Percentiles rank a stretch among this genome's conserved stretches.
These are phyloP conservation scores for Sugiyamaella boreocaroliniensis DNA, from an alignment of 805 yeast genomes.

Conservation along the genomic window DNA sequence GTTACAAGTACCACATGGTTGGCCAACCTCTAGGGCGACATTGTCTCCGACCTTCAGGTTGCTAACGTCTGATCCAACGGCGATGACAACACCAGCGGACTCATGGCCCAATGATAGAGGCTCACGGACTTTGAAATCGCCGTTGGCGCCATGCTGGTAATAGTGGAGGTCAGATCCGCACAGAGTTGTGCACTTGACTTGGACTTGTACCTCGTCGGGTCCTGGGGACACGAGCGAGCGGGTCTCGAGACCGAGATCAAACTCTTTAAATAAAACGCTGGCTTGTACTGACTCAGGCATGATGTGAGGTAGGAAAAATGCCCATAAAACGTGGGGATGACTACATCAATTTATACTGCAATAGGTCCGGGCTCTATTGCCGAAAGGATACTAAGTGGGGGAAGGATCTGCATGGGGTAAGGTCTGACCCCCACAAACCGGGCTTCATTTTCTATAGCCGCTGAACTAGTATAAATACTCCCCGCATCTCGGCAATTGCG, in stretches of 20 bases:
- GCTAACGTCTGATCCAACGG: conserved; percentile 61
- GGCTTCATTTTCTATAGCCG: background rate
- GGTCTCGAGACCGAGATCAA: conserved; percentile 13
- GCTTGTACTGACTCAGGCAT: conserved; percentile 10
- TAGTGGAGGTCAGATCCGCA: conserved; percentile 77
- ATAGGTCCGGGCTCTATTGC: background rate
- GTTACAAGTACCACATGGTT: conserved; percentile 68
- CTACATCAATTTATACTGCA: background rate
- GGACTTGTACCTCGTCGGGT: conserved; percentile 14
- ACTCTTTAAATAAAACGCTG: conserved; percentile 15
- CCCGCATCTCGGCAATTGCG: background rate
- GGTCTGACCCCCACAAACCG: background rate
- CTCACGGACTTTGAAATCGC: conserved; percentile 62
- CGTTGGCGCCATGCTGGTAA: conserved; percentile 71
- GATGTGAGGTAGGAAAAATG: background rate
- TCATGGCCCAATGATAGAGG: conserved; percentile 92
- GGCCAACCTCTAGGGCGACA: conserved; percentile 85
- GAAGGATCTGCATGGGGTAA: background rate
- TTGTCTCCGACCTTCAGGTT: conserved; percentile 69
- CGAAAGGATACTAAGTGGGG: background rate
- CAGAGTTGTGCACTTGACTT: conserved; percentile 15
- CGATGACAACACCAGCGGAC: conserved; percentile 67
- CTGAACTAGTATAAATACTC: background rate
- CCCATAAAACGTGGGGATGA: background rate
- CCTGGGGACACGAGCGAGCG: conserved; percentile 13